Percentiles rank a stretch among this genome's conserved stretches.
phyloP scores from a whole-genome alignment of 768 basidiomycete genomes.

The Polyporus arcularius region DNA sequence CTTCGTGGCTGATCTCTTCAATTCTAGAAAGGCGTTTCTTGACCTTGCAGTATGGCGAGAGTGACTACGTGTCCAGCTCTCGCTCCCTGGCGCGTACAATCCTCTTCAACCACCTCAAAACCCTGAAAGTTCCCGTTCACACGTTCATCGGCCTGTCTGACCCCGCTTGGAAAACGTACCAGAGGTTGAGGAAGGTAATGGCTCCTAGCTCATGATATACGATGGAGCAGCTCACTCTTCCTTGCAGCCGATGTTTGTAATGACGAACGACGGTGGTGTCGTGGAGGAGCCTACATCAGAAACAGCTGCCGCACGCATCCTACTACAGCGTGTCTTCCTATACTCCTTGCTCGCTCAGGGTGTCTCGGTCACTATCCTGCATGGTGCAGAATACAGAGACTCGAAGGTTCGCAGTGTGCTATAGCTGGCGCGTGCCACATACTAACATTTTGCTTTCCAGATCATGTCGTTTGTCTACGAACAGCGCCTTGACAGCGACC shows the following conservation, averaged over 20 bases:
- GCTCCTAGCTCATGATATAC: not conserved
- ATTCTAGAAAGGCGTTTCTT: constrained; percentile 45
- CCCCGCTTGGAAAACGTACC: constrained; percentile 50
- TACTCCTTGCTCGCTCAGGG: constrained; percentile 50
- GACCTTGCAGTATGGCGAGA: constrained; percentile 40
- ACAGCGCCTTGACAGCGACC: constrained; percentile 26
- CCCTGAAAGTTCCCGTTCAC: constrained; percentile 43
- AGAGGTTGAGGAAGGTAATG: constrained; percentile 41
- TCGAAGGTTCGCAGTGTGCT: constrained; percentile 48
- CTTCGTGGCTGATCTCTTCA: not conserved
- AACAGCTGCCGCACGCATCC: constrained; percentile 30
- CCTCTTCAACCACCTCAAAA: constrained; percentile 50
- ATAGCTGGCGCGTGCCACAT: not conserved
- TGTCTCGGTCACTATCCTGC: constrained; percentile 51
- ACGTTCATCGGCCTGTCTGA: constrained; percentile 49
- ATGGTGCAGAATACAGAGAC: constrained; percentile 59
- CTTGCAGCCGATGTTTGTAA: constrained; percentile 64
- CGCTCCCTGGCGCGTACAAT: constrained; percentile 53
- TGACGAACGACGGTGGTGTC: constrained; percentile 55
- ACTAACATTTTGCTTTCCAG: constrained; percentile 33
- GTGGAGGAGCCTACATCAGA: constrained; percentile 14
- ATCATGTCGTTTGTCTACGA: constrained; percentile 60
- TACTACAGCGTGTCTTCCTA: constrained; percentile 53
- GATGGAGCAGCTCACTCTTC: not conserved
- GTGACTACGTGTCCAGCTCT: constrained; percentile 42